Evolutionary conservation across 2,329 filamentous ascomycete species (phyloP).

Genomic region (Onygenales sp.): DNA sequence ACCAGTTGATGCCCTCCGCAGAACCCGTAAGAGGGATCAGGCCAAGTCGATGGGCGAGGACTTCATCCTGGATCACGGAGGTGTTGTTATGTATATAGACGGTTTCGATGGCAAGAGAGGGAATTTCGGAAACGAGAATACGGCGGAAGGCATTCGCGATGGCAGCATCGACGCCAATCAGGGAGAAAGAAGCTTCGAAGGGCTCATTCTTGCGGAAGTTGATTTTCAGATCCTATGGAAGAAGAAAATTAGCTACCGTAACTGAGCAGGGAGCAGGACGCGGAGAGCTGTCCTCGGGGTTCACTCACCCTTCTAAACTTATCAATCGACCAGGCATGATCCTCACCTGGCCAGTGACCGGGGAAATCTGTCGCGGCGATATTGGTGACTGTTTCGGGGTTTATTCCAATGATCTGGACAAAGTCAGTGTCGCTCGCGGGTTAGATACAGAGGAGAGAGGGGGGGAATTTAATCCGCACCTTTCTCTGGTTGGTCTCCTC

Average conservation of each 20-base stretch:
- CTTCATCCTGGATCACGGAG: conserved; percentile 95
- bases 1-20: conserved; percentile 65
- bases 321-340: conserved; percentile 67
- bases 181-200: conserved; percentile 75
- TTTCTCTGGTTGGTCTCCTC: conserved; percentile 36
- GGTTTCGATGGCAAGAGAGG: conserved; percentile 85
- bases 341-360: conserved; percentile 80
- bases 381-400: conserved; percentile 82
- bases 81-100: conserved; percentile 96
- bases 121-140: conserved; percentile 89
- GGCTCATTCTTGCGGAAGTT: conserved; percentile 75
- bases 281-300: background rate
- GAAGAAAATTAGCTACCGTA: conserved; percentile 1
- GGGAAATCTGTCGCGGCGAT: conserved; percentile 87
- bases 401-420: conserved; percentile 71
- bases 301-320: conserved; percentile 53
- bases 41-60: conserved; percentile 80
- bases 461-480: conserved; percentile 17
- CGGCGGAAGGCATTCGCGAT: conserved; percentile 96
- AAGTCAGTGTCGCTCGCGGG: background rate
- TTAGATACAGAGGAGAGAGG: background rate
- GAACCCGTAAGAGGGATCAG: conserved; percentile 81
- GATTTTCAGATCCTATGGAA: conserved; percentile 56
- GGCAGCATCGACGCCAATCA: conserved; percentile 83
- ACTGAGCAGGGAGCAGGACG: background rate